Evolutionary conservation across 441 rosid species (phyloP).

Genomic region (Lepidium campestre): DNA sequence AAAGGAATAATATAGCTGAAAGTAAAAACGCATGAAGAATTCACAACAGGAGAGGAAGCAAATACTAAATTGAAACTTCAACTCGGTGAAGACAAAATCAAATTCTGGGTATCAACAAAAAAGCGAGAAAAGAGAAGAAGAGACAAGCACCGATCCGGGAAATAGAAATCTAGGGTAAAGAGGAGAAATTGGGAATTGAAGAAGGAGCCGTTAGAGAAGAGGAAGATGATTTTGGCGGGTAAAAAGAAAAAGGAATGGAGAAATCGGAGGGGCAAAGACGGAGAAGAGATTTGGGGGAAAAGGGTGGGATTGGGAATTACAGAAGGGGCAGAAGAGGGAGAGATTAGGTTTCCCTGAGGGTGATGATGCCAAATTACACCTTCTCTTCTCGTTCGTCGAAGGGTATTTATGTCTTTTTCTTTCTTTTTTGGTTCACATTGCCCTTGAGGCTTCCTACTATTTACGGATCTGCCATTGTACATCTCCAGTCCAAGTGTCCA

Average conservation of each 20-base stretch:
- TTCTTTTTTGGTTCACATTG: background rate
- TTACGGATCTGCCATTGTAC: conserved; percentile 5
- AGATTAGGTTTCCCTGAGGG: conserved; percentile 22
- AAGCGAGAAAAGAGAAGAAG: conserved; percentile 12
- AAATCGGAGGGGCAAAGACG: conserved; percentile 12
- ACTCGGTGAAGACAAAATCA: background rate
- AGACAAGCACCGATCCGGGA: background rate
- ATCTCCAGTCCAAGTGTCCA: background rate
- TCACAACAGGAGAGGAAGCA: background rate
- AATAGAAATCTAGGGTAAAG: conserved; percentile 24
- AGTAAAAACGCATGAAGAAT: background rate
- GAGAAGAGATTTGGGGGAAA: conserved; percentile 20
- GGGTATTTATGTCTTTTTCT: conserved; percentile 14
- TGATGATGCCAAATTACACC: conserved; percentile 11
- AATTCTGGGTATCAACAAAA: conserved; percentile 13
- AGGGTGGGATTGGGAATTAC: conserved; percentile 58
- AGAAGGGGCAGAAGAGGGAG: conserved; percentile 47
- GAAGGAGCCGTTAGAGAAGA: conserved; percentile 30
- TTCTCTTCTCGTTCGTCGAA: background rate
- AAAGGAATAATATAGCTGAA: background rate
- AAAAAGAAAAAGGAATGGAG: conserved; percentile 21
- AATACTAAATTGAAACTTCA: background rate
- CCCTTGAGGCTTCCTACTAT: background rate
- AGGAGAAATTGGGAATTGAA: conserved; percentile 14
- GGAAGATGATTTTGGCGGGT: conserved; percentile 24